Evolutionary conservation across 441 rosid species (phyloP), one percentile per base, ranked within the genome.

Genomic region (Arabidopsis hybrid): DNA sequence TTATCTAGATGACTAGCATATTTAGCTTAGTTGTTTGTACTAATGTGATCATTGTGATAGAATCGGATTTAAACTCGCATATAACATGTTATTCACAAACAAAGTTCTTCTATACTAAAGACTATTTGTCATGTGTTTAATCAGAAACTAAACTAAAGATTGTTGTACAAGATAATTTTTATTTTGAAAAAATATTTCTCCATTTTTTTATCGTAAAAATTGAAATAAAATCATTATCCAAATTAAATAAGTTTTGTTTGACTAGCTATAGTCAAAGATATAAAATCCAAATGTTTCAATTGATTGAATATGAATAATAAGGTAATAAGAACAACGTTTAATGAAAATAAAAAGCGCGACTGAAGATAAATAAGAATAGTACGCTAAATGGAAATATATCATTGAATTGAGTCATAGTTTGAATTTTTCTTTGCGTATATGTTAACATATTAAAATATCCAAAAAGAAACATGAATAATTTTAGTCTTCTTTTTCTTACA

Each of bases 211-310:
- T n/a, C 6, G 34, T 11, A 11, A 1, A 29, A 53, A 1, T 10
- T 38, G 42, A 42, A 12, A 1, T 12, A 42, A 42, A 42, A 42
- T 26, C 29, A 26, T 26, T 26, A 26, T 3, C 3, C 29, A 26
- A 26, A 21, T 21, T 21, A 21, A 12, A 11, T 42, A 12, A 2
- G 2, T 21, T 70, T 26, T 60, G 7, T 55, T 72, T 72, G 64
- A 72, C 58, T 45, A 55, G 35, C 6, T n/a, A 11, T 9, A 64
- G 39, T 63, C 76, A 72, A 43, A 32, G 47, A 63, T 43, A 17
- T 43, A 32, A 8, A 29, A 17, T 61, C 16, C 13, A 55, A 43
- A 63, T 18, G 14, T 43, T 6, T 47, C 18, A 8, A 32, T 51
- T 13, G 7, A 16, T 34, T 32, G 10, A 40, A 40, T 53, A 29